Conservation (phyloP, 1,139 yeast genomes). For the Saccharomycopsis hybrid region DNA sequence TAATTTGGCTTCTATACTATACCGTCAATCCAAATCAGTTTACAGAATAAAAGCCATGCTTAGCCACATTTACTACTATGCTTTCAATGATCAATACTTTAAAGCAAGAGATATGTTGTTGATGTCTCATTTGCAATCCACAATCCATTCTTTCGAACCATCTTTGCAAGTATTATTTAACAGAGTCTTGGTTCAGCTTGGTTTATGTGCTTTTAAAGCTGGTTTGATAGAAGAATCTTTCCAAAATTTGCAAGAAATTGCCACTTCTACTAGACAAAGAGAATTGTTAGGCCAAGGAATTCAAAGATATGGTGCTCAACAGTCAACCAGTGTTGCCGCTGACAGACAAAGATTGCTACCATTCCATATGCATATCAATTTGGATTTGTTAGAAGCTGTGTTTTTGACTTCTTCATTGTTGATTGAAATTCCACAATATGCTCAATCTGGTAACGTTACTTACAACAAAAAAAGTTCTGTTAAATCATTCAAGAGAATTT, state of each 20-base stretch:
- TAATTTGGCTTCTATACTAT: constrained; percentile 56
- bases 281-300: constrained; percentile 94
- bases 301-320: constrained; percentile 48
- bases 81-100: constrained; percentile 76
- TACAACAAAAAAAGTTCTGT: constrained; percentile 63
- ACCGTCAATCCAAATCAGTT: constrained; percentile 57
- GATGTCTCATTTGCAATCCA: constrained; percentile 74
- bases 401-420: constrained; percentile 86
- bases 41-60: constrained; percentile 82
- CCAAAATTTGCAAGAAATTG: constrained; percentile 81
- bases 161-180: constrained; percentile 86
- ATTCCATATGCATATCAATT: constrained; percentile 96
- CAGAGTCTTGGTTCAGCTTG: constrained; percentile 92
- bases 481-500: constrained; percentile 85
- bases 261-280: constrained; percentile 79
- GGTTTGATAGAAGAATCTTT: constrained; percentile 86
- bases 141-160: constrained; percentile 80
- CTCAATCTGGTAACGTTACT: constrained; percentile 46
- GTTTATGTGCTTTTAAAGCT: constrained; percentile 88
- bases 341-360: constrained; percentile 88
- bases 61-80: constrained; percentile 82
- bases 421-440: constrained; percentile 87
- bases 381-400: constrained; percentile 91
- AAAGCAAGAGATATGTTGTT: constrained; percentile 85
- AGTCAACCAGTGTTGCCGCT: constrained; percentile 40